Evolutionary conservation across 2,329 filamentous ascomycete genomes (phyloP).

Genomic region (Allantophomopsis cytisporea): DNA sequence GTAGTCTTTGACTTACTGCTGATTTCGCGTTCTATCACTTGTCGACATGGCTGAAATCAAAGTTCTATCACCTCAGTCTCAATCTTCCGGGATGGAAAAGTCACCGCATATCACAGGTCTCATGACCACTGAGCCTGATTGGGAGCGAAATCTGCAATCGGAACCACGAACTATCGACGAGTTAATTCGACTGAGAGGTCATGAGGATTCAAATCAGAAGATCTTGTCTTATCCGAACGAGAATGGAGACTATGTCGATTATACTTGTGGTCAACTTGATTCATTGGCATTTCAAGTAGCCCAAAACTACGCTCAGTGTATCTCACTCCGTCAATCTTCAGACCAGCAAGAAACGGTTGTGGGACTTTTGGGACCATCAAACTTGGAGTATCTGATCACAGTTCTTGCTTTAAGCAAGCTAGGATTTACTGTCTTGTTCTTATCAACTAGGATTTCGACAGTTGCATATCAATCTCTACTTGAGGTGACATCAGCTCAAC

Average conservation of each 20-base stretch:
- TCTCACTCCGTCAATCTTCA: background rate
- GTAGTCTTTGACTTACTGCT: too few species aligned
- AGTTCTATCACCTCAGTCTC: too few species aligned
- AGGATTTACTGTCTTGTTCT: constrained; percentile 35
- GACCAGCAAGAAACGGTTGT: constrained; percentile 3
- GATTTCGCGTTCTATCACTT: too few species aligned
- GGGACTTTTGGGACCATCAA: constrained; percentile 13
- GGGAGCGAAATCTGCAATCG: background rate
- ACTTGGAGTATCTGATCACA: constrained; percentile 36
- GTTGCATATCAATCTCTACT: constrained; percentile 34
- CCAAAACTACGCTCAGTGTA: background rate
- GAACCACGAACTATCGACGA: constrained; percentile 2
- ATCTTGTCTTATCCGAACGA: constrained; percentile 1
- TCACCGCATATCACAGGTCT: too few species aligned
- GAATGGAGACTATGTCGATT: constrained; percentile 1
- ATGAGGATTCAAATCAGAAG: background rate
- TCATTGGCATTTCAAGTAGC: constrained; percentile 1
- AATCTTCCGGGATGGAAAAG: too few species aligned
- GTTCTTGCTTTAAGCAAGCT: constrained; percentile 35
- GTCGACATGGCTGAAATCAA: too few species aligned
- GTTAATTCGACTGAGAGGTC: constrained; percentile 1
- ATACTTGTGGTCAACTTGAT: constrained; percentile 1
- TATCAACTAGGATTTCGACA: constrained; percentile 37
- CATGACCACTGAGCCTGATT: too few species aligned
- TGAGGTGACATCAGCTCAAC: constrained; percentile 20